Base-by-base conservation (phyloP, 2,329 filamentous ascomycete species). In the Aspergillus phoenicis region DNA sequence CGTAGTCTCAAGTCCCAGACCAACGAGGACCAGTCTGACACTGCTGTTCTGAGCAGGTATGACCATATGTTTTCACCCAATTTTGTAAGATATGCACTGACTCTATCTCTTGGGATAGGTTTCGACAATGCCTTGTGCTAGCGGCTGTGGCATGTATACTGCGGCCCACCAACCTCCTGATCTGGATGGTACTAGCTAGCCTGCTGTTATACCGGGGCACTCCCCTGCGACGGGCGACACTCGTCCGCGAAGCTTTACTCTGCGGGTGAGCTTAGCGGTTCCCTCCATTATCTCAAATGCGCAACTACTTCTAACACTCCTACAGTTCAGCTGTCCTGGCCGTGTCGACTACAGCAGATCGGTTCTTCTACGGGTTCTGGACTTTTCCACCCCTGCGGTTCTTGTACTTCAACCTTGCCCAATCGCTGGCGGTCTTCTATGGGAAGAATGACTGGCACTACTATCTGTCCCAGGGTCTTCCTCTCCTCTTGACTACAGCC, bases 401-500 rank as follows among this genome's bases (percentile, higher is more conserved):
- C 79, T 83, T 98, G 60, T 86, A 94, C 72, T 94, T 97, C 82
- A 99, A 99, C 78, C 83, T 99, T 58, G 86, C 89, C 20, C 90
- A 96, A 75, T 91, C 90, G 7, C 83, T 99, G 5, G 92, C 95
- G 26, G 86, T 94, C 52, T 98, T 98, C 77, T 99, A 99, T 73
- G 95, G 95, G 22, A 85, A 82, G 52, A 98, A 96, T 77, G 87
- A 91, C 64, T 89, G 89, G 84, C 93, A 97, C 76, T 99, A 98
- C 79, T 99, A 97, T 75, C 78, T 96, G 30, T 89, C 91, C 0
- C 93, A 99, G 77, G 95, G 93, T 4, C 83, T 97, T 26, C 94
- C 95, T 2, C 84, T 98, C 0, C 85, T 97, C 5, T 88, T 95
- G 33, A 97, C 90, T 8, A 93, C 91, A 1, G 87, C 87, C 45